Conservation (phyloP, 345 rosid species). For the Linum usitatissimum region DNA sequence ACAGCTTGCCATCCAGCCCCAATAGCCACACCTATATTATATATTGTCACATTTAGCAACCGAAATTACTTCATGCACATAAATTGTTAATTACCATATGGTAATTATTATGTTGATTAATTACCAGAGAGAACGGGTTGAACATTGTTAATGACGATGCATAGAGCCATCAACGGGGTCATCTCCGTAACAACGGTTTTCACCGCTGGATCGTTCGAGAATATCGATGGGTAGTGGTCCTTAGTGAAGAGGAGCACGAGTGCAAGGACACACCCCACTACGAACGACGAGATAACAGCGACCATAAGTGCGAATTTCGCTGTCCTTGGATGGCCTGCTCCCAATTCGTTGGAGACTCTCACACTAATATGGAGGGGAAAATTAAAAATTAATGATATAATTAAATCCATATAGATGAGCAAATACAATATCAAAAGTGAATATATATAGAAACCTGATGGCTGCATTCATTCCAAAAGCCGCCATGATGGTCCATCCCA, state of each 20-base stretch:
- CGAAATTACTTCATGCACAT: neutral
- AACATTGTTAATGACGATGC: slow-evolving; percentile 54
- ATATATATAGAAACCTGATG: too few species aligned
- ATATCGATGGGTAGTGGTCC: slow-evolving; percentile 46
- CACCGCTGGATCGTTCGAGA: slow-evolving; percentile 47
- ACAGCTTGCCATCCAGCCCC: slow-evolving; percentile 72
- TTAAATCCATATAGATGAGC: neutral
- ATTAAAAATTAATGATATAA: neutral
- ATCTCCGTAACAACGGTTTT: slow-evolving; percentile 39
- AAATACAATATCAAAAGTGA: neutral
- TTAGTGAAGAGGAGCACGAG: slow-evolving; percentile 31
- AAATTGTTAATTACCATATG: neutral
- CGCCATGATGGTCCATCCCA: slow-evolving; percentile 84
- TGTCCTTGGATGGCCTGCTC: slow-evolving; percentile 60
- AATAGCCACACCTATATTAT: slow-evolving; percentile 42
- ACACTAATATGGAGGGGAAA: slow-evolving; percentile 31
- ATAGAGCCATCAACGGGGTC: slow-evolving; percentile 58
- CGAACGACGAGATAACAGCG: slow-evolving; percentile 39
- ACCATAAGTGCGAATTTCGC: slow-evolving; percentile 48
- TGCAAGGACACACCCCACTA: slow-evolving; percentile 39
- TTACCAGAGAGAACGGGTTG: slow-evolving; percentile 92
- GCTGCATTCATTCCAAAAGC: slow-evolving; percentile 78
- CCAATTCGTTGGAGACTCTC: slow-evolving; percentile 70
- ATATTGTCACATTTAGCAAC: neutral
- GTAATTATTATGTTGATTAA: neutral